Evolutionary conservation across 345 rosid genomes (phyloP), one percentile per base, ranked within the genome.

Genomic region (Draba incana): DNA sequence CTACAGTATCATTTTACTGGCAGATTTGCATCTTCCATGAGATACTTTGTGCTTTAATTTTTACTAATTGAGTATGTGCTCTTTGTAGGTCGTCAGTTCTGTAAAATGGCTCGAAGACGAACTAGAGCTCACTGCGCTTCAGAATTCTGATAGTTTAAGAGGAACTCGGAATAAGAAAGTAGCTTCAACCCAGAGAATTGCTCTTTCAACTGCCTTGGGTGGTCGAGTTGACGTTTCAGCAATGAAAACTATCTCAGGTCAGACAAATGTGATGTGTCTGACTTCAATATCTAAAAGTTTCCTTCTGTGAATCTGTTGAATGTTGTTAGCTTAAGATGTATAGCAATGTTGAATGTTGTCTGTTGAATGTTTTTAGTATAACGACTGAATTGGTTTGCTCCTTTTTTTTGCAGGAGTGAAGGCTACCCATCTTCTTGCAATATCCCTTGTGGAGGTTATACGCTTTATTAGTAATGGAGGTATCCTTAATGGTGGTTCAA

Each of bases 51-150:
- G 8, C n/a, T 47, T 57, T 15, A 15, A 16, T 39, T 70, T 28
- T 41, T 41, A 59, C 23, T 27, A 37, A 47, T 28, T 58, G 55
- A 24, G 46, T 62, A 39, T 56, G 25, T 75, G 57, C 47, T 44
- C 77, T 33, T 45, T 71, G 44, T 69, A 92, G 98, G 95, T 92
- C 58, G 92, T 86, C 63, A 86, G 95, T 79, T 85, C 97, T n/a
- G 95, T 86, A 42, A 92, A 92, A 72, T 92, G 98, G 98, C 97
- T 92, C 46, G 97, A 89, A 83, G 95, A 92, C 78, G 97, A 92
- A 79, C 62, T 88, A 78, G 98, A 92, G 77, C 88, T 92, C 46
- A 89, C 83, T 80, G 92, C 92, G 54, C 94, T 88, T 68, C 95
- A 85, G 73, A 88, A 83, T 72, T 89, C 92, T 70, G 85, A 85